Percentiles rank a stretch among this genome's conserved stretches.
These are phyloP conservation scores for Talaromyces nanjingensis DNA, from an alignment of 495 filamentous ascomycete species.

Conservation along the genomic window DNA sequence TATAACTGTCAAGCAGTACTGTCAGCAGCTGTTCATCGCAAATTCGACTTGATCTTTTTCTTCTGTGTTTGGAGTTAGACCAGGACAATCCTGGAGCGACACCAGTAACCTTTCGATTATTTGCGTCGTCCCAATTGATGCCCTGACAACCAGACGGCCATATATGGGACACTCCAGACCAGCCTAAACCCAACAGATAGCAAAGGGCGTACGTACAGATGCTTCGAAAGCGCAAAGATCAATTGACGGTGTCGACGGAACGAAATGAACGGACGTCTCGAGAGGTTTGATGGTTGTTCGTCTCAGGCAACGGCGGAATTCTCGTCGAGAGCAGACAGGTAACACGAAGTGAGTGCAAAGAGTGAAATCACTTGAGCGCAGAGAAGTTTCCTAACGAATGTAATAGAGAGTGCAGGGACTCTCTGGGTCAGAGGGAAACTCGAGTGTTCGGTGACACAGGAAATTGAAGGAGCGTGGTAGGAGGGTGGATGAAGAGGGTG, in stretches of 20 bases:
- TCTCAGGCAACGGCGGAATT: background rate
- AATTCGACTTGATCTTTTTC: background rate
- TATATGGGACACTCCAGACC: background rate
- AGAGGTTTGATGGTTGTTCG: background rate
- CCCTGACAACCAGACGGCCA: background rate
- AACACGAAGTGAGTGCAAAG: background rate
- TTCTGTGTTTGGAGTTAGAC: background rate
- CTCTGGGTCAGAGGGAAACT: constrained; percentile 40
- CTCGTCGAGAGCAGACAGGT: background rate
- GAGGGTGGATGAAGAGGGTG: constrained; percentile 10
- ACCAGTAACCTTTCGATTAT: background rate
- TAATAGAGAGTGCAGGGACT: constrained; percentile 37
- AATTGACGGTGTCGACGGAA: background rate
- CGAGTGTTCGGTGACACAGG: constrained; percentile 11
- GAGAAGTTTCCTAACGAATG: constrained; percentile 34
- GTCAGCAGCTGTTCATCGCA: background rate
- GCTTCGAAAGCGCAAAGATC: background rate
- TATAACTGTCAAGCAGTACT: background rate
- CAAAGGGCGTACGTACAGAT: background rate
- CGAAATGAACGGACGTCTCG: background rate
- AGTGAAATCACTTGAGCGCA: background rate
- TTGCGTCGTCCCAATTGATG: background rate
- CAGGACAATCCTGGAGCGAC: background rate
- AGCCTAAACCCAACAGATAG: background rate
- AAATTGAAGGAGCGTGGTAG: constrained; percentile 13